Conservation (phyloP, 805 yeast species). For the Metschnikowia noctiluminum region DNA sequence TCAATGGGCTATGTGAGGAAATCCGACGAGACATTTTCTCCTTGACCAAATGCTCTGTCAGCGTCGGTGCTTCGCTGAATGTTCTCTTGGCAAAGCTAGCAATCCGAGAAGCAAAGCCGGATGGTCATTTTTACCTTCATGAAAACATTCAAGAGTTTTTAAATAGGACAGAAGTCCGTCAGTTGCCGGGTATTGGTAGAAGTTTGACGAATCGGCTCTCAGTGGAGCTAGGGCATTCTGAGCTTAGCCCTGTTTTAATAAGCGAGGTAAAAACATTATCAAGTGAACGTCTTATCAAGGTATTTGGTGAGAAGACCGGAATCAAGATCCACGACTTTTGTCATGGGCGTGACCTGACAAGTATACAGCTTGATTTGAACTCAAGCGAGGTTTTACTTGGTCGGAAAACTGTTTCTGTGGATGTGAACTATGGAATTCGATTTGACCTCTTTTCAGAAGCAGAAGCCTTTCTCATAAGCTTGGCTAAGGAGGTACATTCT, state of each 20-base stretch:
- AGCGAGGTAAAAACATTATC: slow-evolving; percentile 36
- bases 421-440: slow-evolving; percentile 88
- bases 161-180: slow-evolving; percentile 30
- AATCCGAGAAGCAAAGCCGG: slow-evolving; percentile 72
- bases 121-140: slow-evolving; percentile 50
- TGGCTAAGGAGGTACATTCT: slow-evolving; percentile 56
- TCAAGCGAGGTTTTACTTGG: slow-evolving; percentile 45
- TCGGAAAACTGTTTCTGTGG: slow-evolving; percentile 80
- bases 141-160: slow-evolving; percentile 32
- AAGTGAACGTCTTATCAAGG: slow-evolving; percentile 33
- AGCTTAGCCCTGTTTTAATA: slow-evolving; percentile 27
- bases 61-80: slow-evolving; percentile 75
- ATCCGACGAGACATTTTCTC: slow-evolving; percentile 41
- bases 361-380: slow-evolving; percentile 48
- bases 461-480: slow-evolving; percentile 55
- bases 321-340: slow-evolving; percentile 55
- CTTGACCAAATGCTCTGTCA: slow-evolving; percentile 61
- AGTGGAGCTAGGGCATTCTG: slow-evolving; percentile 22
- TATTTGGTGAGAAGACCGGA: slow-evolving; percentile 73
- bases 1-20: slow-evolving; percentile 22
- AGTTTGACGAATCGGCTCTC: slow-evolving; percentile 47
- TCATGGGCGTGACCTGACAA: slow-evolving; percentile 65
- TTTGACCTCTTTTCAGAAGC: slow-evolving; percentile 60
- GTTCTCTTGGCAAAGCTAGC: slow-evolving; percentile 78
- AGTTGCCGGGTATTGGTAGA: slow-evolving; percentile 64